Conservation (phyloP, 2,329 filamentous ascomycete genomes). For the Aspergillus awamori region DNA sequence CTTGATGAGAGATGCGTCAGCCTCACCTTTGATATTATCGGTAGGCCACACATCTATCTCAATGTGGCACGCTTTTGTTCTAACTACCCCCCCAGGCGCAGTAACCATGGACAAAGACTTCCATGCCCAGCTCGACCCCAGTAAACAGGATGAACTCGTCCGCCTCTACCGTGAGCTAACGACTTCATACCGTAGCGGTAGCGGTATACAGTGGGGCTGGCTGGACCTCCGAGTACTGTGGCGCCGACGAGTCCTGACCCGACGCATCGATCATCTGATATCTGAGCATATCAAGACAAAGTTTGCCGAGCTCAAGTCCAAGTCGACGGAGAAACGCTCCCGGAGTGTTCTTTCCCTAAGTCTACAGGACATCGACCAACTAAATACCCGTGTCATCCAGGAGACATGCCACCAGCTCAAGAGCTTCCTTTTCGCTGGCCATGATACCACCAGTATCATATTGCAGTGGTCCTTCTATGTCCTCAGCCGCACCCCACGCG, state of each 20-base stretch:
- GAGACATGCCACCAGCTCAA: constrained; percentile 31
- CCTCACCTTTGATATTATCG: constrained; percentile 40
- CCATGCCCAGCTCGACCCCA: constrained; percentile 22
- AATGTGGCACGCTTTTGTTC: background rate
- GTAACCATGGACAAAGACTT: constrained; percentile 27
- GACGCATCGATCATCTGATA: constrained; percentile 11
- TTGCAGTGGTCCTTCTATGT: constrained; percentile 28
- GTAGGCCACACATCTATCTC: constrained; percentile 9
- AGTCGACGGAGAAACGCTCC: background rate
- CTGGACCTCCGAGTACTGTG: background rate
- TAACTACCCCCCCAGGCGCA: constrained; percentile 9
- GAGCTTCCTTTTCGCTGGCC: constrained; percentile 34
- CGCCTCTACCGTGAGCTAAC: constrained; percentile 27
- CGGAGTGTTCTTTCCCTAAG: constrained; percentile 20
- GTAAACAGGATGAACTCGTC: constrained; percentile 24
- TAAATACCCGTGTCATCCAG: constrained; percentile 5
- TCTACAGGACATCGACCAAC: constrained; percentile 8
- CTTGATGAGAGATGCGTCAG: constrained; percentile 31
- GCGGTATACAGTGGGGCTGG: background rate
- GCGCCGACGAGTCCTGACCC: constrained; percentile 6
- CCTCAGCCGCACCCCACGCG: constrained; percentile 24
- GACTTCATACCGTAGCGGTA: constrained; percentile 8
- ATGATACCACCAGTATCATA: constrained; percentile 25
- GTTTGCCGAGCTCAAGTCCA: constrained; percentile 8
- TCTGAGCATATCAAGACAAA: constrained; percentile 4